Evolutionary conservation across 768 basidiomycete species (phyloP), one percentile per base, ranked within the genome.

Genomic region (Coprinopsis marcescibilis): DNA sequence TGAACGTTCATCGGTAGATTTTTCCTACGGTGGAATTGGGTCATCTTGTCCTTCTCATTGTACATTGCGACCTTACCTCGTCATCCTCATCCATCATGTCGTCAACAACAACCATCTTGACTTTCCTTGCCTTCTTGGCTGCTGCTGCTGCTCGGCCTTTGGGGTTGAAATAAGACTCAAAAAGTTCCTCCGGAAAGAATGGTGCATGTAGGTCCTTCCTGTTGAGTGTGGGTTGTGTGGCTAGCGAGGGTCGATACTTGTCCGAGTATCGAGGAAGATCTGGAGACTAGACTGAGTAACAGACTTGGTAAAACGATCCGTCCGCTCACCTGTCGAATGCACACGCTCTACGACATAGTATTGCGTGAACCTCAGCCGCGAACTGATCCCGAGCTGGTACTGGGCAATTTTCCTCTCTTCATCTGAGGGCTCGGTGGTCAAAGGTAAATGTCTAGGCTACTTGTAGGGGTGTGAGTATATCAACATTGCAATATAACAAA

Each of bases 181-280:
- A 83, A 36, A 92, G 74, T 32, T 81, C 82, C 12, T 71, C 60
- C 4, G 89, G 89, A 55, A 92, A 92, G 68, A 88, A 90, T 0
- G 83, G 76, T 45, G 76, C 73, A 50, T 89, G 77, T 3, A 92
- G 66, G 21, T 87, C 81, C 53, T 75, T 80, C 41, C 79, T 73
- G 59, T 82, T 85, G 49, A 92, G 69, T 30, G 75, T 68, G 10
- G 88, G 85, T 47, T 81, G 81, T 1, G 75, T 72, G 5, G 72
- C 57, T 4, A 69, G 61, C 6, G 80, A 80, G 2, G 82, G 78
- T 5, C 82, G 75, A 60, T 90, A 89, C 63, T 86, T 88, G 64
- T 92, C 89, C 14, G 87, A 89, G 60, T 89, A 92, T 23, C 85
- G 80, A 34, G 84, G 79, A 3, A 91, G 65, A 34, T 89, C 89